Evolutionary conservation across 768 basidiomycete genomes (phyloP).

Genomic region (Tylopilus cervinicoccineus): DNA sequence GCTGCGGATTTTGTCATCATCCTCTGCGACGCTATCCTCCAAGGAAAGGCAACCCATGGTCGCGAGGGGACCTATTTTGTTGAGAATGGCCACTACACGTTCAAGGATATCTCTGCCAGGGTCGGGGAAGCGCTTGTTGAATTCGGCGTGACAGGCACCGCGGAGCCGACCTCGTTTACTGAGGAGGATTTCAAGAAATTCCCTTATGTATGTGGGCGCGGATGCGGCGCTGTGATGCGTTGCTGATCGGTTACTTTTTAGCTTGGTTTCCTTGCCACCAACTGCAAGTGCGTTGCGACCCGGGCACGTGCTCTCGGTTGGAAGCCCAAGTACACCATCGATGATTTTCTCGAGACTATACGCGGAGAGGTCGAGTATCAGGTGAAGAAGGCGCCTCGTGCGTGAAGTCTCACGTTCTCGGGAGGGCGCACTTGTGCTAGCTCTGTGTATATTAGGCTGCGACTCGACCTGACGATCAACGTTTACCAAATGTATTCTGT

Average conservation of each 20-base stretch:
- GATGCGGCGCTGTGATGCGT: neutral
- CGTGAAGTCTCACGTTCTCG: neutral
- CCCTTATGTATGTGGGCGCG: conserved; percentile 1
- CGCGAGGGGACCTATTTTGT: conserved; percentile 54
- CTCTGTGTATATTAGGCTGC: neutral
- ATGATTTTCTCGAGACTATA: conserved; percentile 21
- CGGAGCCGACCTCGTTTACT: conserved; percentile 41
- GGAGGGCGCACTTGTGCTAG: neutral
- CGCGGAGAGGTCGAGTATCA: conserved; percentile 20
- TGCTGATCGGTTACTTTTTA: conserved; percentile 2
- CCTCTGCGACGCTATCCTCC: conserved; percentile 38
- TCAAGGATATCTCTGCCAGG: conserved; percentile 42
- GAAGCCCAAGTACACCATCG: conserved; percentile 30
- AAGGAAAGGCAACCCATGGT: conserved; percentile 20
- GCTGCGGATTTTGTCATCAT: conserved; percentile 41
- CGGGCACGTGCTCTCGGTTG: conserved; percentile 26
- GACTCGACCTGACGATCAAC: neutral
- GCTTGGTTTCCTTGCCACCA: conserved; percentile 19
- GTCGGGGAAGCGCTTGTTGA: conserved; percentile 34
- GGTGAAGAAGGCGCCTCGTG: conserved; percentile 2
- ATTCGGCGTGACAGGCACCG: conserved; percentile 14
- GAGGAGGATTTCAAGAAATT: conserved; percentile 15
- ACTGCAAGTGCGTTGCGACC: conserved; percentile 17
- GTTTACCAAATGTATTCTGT: too few species aligned
- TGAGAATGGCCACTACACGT: conserved; percentile 45